phyloP scores from a whole-genome alignment of 345 rosid genomes.

The Camelina neglecta region DNA sequence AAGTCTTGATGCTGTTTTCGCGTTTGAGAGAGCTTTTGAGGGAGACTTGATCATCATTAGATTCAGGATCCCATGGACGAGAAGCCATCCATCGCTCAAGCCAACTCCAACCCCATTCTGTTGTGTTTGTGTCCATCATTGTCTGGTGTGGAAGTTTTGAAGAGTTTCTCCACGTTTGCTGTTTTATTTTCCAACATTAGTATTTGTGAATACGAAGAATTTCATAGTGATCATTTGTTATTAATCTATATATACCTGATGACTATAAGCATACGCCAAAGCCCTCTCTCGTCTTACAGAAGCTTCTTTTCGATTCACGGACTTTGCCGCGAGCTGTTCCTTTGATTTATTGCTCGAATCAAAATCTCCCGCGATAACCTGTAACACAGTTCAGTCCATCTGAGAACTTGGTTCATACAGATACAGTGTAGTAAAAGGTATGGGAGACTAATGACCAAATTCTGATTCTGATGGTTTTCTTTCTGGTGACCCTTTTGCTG shows the following conservation, averaged over 20 bases:
- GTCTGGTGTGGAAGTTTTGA: conserved; percentile 44
- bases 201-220: neutral
- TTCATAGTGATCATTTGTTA: neutral
- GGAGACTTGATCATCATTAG: conserved; percentile 29
- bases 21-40: conserved; percentile 9
- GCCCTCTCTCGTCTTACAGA: conserved; percentile 92
- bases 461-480: conserved; percentile 46
- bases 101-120: conserved; percentile 50
- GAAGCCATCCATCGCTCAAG: conserved; percentile 49
- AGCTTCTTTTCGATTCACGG: conserved; percentile 64
- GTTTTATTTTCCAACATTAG: conserved; percentile 2
- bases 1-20: conserved; percentile 36
- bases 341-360: conserved; percentile 67
- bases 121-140: conserved; percentile 41
- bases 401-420: conserved; percentile 1
- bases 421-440: neutral
- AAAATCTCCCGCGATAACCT: conserved; percentile 58
- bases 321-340: conserved; percentile 65
- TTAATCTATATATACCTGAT: conserved; percentile 62
- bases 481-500: conserved; percentile 54
- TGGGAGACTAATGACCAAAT: conserved; percentile 51
- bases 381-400: neutral
- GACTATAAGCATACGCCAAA: conserved; percentile 83
- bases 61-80: conserved; percentile 47
- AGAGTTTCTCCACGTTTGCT: conserved; percentile 49